Evolutionary conservation across 129 eudicot genomes (phyloP).

Genomic region (Lactuca saligna): DNA sequence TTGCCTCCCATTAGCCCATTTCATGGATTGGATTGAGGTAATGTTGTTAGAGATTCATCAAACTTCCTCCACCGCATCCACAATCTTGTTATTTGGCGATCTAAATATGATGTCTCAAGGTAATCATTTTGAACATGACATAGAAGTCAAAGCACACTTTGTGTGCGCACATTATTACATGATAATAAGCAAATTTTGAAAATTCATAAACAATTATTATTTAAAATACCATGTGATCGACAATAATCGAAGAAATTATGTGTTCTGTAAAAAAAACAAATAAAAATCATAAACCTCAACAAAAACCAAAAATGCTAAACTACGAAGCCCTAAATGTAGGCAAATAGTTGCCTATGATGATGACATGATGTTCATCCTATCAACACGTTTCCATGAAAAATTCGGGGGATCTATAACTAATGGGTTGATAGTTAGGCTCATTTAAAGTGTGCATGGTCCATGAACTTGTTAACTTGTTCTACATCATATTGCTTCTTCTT

Average conservation of each 20-base stretch:
- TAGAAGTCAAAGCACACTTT: too few relatives aligned
- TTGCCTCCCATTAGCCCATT: too few relatives aligned
- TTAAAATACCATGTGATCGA: neutral
- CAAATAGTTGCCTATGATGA: too few relatives aligned
- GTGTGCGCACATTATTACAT: too few relatives aligned
- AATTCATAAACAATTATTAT: too few relatives aligned
- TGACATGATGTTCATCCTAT: neutral
- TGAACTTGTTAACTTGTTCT: neutral
- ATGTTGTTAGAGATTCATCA: too few relatives aligned
- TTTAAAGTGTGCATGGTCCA: neutral
- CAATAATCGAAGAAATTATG: neutral
- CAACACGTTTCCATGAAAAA: neutral
- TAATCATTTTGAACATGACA: too few relatives aligned
- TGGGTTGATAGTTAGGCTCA: neutral
- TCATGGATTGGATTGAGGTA: too few relatives aligned
- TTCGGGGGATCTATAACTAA: neutral
- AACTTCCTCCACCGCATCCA: too few relatives aligned
- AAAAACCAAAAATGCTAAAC: neutral
- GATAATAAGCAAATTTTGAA: too few relatives aligned
- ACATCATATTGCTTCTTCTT: neutral
- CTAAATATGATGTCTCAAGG: too few relatives aligned
- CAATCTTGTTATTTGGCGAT: too few relatives aligned
- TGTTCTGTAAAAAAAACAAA: neutral
- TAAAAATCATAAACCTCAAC: neutral
- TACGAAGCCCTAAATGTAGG: neutral